A percentile compares a stretch with the other conserved stretches of the same genome.
These are phyloP conservation scores for Boletus vermiculosoides DNA, from an alignment of 768 basidiomycete species.

Conservation along the genomic window DNA sequence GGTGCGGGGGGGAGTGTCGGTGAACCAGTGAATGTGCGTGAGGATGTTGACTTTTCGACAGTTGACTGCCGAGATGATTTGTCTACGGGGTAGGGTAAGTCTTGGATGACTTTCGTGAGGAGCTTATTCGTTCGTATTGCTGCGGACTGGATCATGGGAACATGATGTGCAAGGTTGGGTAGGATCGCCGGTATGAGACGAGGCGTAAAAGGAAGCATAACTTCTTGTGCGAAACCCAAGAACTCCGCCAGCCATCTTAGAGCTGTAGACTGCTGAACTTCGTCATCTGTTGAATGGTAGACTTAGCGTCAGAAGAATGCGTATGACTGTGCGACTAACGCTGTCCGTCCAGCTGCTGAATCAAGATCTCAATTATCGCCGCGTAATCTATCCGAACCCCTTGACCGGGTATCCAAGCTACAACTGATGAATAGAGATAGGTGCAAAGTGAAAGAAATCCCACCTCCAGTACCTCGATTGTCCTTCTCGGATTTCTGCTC, in stretches of 20 bases:
- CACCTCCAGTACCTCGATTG: constrained; percentile 65
- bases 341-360: constrained; percentile 79
- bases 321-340: constrained; percentile 49
- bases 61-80: constrained; percentile 24
- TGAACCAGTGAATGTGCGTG: constrained; percentile 47
- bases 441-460: constrained; percentile 11
- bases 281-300: constrained; percentile 55
- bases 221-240: constrained; percentile 81
- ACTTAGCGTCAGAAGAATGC: constrained; percentile 1
- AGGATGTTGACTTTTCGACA: constrained; percentile 32
- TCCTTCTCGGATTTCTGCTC: constrained; percentile 47
- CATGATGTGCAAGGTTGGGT: constrained; percentile 92
- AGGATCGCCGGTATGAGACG: constrained; percentile 90
- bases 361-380: constrained; percentile 89
- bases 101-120: constrained; percentile 82
- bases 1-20: constrained; percentile 50
- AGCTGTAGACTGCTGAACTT: constrained; percentile 94
- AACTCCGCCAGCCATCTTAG: constrained; percentile 92
- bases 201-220: constrained; percentile 93
- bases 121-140: constrained; percentile 86
- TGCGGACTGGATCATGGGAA: constrained; percentile 81
- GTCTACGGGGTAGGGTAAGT: constrained; percentile 72
- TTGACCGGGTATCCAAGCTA: constrained; percentile 91
- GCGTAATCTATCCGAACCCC: constrained; percentile 89
- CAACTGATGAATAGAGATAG: constrained; percentile 4